A percentile compares a stretch with the other conserved stretches of the same genome.
Evolutionary conservation across 768 basidiomycete genomes (phyloP).

Genomic region (Xerocomellus chrysenteron): DNA sequence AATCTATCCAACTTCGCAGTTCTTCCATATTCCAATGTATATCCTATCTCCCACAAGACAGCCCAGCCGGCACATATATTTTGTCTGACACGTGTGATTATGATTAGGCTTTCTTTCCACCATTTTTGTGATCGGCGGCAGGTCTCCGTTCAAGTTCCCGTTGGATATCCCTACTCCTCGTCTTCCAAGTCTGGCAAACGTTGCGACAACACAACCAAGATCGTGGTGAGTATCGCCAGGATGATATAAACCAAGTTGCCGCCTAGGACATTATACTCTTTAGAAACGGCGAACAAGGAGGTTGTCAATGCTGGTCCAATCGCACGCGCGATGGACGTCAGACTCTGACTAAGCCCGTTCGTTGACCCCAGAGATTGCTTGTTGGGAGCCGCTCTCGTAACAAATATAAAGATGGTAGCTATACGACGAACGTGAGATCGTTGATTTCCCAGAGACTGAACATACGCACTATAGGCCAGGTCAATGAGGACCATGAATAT

Average conservation of each 20-base stretch:
- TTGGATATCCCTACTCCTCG: constrained; percentile 4
- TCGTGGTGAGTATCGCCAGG: constrained; percentile 32
- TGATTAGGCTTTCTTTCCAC: no score
- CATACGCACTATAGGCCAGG: constrained; percentile 40
- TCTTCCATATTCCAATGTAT: no score
- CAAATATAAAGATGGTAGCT: constrained; percentile 52
- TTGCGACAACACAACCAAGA: constrained; percentile 23
- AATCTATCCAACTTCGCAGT: no score
- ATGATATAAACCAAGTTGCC: constrained; percentile 52
- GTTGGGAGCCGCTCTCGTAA: constrained; percentile 53
- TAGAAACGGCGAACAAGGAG: constrained; percentile 52
- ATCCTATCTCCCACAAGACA: no score
- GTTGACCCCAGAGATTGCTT: constrained; percentile 54
- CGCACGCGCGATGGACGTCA: constrained; percentile 45
- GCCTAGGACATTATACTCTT: constrained; percentile 45
- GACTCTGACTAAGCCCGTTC: constrained; percentile 55
- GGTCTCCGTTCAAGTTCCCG: neutral
- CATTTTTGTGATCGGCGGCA: no score
- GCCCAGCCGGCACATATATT: no score
- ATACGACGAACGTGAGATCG: constrained; percentile 1
- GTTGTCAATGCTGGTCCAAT: constrained; percentile 50
- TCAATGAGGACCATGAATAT: constrained; percentile 36
- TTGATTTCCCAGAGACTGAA: neutral
- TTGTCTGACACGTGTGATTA: no score
- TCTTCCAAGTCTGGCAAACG: constrained; percentile 20